Conservation (phyloP, 495 filamentous ascomycete genomes). For the Daldinia bambusicola region DNA sequence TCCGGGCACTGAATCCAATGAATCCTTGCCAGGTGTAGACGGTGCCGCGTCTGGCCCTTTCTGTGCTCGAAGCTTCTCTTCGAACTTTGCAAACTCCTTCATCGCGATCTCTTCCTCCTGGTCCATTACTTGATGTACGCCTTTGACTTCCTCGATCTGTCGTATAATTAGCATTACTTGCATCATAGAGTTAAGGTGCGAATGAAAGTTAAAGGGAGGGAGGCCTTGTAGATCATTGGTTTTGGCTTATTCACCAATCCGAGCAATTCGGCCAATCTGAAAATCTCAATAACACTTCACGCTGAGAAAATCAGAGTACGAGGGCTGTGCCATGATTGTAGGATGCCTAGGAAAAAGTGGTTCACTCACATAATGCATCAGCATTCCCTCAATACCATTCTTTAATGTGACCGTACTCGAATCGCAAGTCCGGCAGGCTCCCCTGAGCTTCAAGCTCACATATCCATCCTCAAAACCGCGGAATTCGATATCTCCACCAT, state of each 20-base stretch:
- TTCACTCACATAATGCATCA: constrained; percentile 74
- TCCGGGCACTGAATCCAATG: constrained; percentile 69
- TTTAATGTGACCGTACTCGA: constrained; percentile 94
- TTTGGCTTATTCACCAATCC: neutral
- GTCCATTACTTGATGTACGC: constrained; percentile 90
- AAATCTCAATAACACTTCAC: neutral
- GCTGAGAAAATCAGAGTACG: neutral
- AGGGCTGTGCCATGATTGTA: neutral
- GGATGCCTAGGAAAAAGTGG: neutral
- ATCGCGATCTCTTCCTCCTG: constrained; percentile 91
- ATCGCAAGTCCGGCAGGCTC: constrained; percentile 95
- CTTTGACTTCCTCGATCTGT: constrained; percentile 95
- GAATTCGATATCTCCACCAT: constrained; percentile 96
- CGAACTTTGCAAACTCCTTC: constrained; percentile 93
- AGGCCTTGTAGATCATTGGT: neutral
- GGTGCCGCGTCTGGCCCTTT: constrained; percentile 64
- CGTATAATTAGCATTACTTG: constrained; percentile 30
- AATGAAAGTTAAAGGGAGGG: neutral
- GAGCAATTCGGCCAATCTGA: neutral
- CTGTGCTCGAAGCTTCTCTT: constrained; percentile 87
- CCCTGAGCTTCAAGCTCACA: constrained; percentile 86
- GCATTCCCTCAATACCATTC: constrained; percentile 97
- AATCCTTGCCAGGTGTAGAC: constrained; percentile 72
- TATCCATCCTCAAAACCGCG: constrained; percentile 87
- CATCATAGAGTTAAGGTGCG: constrained; percentile 1